phyloP scores from a whole-genome alignment of 345 rosid species.

The Lepidium didymum region DNA sequence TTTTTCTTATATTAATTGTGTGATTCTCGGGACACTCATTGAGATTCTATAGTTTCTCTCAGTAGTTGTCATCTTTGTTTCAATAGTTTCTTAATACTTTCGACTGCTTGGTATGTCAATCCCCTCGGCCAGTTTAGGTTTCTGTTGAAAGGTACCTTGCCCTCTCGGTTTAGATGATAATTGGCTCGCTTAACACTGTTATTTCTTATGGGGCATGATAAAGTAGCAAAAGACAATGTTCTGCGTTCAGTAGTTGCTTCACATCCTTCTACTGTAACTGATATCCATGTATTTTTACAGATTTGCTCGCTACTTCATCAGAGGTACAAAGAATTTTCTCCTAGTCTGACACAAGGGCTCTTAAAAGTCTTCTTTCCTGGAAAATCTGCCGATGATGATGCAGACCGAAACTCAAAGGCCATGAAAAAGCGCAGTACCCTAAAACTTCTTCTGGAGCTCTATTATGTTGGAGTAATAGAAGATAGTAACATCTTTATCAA shows the following conservation, averaged over 20 bases:
- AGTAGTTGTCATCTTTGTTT: not conserved
- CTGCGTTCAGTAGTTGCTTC: not conserved
- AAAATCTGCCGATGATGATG: slow-evolving; percentile 89
- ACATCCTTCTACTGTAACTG: slow-evolving; percentile 2
- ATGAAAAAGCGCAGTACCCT: slow-evolving; percentile 95
- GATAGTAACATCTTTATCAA: slow-evolving; percentile 66
- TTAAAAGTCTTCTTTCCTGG: slow-evolving; percentile 87
- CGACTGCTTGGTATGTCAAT: not conserved
- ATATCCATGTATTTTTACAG: slow-evolving; percentile 36
- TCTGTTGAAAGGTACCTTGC: not conserved
- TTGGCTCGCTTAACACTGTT: not conserved
- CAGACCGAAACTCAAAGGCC: slow-evolving; percentile 77
- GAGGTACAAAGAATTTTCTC: slow-evolving; percentile 90
- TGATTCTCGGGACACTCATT: not conserved
- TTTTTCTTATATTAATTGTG: not conserved
- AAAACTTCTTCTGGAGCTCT: slow-evolving; percentile 87
- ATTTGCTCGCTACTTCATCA: slow-evolving; percentile 97
- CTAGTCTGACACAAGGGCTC: slow-evolving; percentile 81
- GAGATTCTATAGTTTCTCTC: not conserved
- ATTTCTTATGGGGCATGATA: not conserved
- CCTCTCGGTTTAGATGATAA: not conserved
- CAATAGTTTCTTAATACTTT: not conserved
- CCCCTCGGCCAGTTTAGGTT: not conserved
- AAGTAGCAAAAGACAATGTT: not conserved
- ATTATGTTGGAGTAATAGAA: slow-evolving; percentile 89